Evolutionary conservation across 768 basidiomycete species (phyloP), one percentile per base, ranked within the genome.

Genomic region (Crepidotus variabilis): DNA sequence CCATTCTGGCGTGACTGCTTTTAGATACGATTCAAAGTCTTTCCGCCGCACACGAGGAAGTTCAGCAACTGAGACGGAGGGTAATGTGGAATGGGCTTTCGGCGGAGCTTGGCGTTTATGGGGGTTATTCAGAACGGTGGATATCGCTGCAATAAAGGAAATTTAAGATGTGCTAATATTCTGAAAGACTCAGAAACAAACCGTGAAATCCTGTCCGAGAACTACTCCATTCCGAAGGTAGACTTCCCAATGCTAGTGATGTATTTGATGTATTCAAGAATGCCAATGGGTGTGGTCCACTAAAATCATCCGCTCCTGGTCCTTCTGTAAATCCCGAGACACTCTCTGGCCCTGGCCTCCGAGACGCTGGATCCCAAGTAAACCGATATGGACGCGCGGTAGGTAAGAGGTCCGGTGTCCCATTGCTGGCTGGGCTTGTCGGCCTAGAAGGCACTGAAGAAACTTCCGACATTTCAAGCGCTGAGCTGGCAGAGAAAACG

Each of bases 41-140:
- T 85, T 87, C 55, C 88, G 79, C 49, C 83, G 80, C 8, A 94
- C 88, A 53, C 90, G 88, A 28, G 91, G 89, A 7, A 95, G 80
- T 56, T 87, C 85, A 1, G 88, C 87, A 6, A 87, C 83, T 2
- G 81, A 80, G 2, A 86, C 84, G 33, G 87, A 70, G 1, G 91
- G 88, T 16, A 98, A 75, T 0, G 85, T 71, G 1, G 93, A 90
- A 61, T 95, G 91, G 0, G 93, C 85, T 67, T 96, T 92, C 28
- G 95, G 89, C 11, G 95, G 93, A 6, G 89, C 87, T 49, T 89
- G 87, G 34, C 78, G 81, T 71, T 87, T 90, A 65, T 88, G 86
- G 0, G 95, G 95, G 64, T 90, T 94, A 64, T 94, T 94, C 51
- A 97, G 81, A 23, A 97, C 91, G 16, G 92, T 94, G 8, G 94